Percentiles rank a stretch among this genome's conserved stretches.
Evolutionary conservation across 2,329 filamentous ascomycete genomes (phyloP).

Genomic region (Alternaria ethzedia): DNA sequence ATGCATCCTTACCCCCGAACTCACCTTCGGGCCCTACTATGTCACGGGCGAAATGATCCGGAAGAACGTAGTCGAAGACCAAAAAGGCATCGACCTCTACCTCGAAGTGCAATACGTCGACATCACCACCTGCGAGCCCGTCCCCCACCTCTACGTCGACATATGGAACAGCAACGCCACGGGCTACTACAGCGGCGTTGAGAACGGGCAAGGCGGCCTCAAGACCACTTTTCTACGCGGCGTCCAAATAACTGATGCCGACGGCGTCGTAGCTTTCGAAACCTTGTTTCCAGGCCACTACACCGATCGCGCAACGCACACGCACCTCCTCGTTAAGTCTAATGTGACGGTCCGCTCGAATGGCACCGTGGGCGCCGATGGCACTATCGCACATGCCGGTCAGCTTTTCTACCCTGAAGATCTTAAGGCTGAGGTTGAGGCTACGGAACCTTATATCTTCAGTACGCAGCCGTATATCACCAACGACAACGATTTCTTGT

Average conservation of each 20-base stretch:
- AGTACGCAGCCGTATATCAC: slow-evolving; percentile 35
- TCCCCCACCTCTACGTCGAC: slow-evolving; percentile 56
- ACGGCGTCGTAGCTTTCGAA: slow-evolving; percentile 57
- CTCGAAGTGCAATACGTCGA: slow-evolving; percentile 61
- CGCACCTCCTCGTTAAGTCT: slow-evolving; percentile 46
- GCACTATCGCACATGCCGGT: slow-evolving; percentile 49
- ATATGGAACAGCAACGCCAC: slow-evolving; percentile 29
- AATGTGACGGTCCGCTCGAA: slow-evolving; percentile 46
- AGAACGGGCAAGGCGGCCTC: slow-evolving; percentile 39
- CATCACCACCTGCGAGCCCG: slow-evolving; percentile 58
- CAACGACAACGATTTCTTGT: slow-evolving; percentile 38
- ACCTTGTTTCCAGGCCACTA: slow-evolving; percentile 57
- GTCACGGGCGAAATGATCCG: slow-evolving; percentile 44
- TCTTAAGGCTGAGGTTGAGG: slow-evolving; percentile 48
- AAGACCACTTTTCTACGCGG: slow-evolving; percentile 54
- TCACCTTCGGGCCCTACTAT: slow-evolving; percentile 34
- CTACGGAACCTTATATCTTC: slow-evolving; percentile 47
- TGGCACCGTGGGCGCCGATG: slow-evolving; percentile 46
- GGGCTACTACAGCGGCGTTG: slow-evolving; percentile 51
- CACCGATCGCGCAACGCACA: slow-evolving; percentile 32
- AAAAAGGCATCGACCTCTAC: slow-evolving; percentile 55
- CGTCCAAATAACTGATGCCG: slow-evolving; percentile 53
- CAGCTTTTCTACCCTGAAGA: slow-evolving; percentile 53
- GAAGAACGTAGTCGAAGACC: slow-evolving; percentile 54
- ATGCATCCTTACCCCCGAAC: slow-evolving; percentile 34